Conservation (phyloP, 2,329 filamentous ascomycete species). For the Cercospora sp. region DNA sequence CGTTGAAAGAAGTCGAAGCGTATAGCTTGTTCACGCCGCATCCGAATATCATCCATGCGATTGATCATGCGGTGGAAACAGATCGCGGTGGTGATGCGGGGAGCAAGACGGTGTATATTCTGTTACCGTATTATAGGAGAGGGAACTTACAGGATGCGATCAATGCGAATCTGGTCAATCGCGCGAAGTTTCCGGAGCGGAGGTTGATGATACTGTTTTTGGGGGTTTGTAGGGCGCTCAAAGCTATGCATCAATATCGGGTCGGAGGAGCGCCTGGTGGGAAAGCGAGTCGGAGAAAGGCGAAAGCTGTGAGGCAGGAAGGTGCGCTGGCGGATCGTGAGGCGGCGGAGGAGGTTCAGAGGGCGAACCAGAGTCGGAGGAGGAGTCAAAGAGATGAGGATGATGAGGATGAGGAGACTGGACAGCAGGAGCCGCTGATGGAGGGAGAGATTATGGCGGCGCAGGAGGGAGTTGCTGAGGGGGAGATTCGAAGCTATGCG, state of each 20-base stretch:
- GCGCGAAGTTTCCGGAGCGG: conserved; percentile 83
- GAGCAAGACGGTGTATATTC: conserved; percentile 92
- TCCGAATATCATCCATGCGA: conserved; percentile 79
- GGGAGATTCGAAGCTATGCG: conserved; percentile 76
- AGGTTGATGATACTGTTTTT: conserved; percentile 86
- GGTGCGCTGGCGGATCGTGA: conserved; percentile 56
- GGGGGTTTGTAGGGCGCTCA: conserved; percentile 84
- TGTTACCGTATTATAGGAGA: conserved; percentile 90
- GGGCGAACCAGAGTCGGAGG: conserved; percentile 50
- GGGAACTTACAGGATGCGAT: conserved; percentile 98
- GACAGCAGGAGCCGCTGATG: conserved; percentile 82
- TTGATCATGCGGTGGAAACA: conserved; percentile 79
- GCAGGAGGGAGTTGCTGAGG: conserved; percentile 67
- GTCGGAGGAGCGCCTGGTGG: conserved; percentile 59
- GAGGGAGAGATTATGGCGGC: conserved; percentile 65
- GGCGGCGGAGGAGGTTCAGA: conserved; percentile 46
- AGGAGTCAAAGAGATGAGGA: conserved; percentile 46
- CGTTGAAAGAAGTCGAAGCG: conserved; percentile 95
- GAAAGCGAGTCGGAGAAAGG: conserved; percentile 53
- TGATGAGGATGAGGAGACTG: conserved; percentile 54
- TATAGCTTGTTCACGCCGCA: conserved; percentile 85
- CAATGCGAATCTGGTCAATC: conserved; percentile 97
- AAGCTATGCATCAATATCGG: conserved; percentile 87
- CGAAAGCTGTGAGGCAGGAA: conserved; percentile 56
- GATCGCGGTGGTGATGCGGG: conserved; percentile 62